phyloP scores from a whole-genome alignment of 768 basidiomycete species.

The Mycena amicta region DNA sequence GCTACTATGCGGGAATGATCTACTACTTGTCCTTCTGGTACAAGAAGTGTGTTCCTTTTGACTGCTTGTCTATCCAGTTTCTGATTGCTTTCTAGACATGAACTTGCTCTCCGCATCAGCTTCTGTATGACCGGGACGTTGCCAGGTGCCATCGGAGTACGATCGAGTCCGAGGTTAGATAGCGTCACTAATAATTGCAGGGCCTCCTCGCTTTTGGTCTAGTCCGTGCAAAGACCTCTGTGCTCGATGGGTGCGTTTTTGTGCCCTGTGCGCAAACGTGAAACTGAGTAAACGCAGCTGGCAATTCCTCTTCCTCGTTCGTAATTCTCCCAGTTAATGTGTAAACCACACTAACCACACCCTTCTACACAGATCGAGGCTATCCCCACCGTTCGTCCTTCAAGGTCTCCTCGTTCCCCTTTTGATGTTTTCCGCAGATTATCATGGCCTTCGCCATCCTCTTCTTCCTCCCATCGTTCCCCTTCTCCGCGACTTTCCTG shows the following conservation, averaged over 20 bases:
- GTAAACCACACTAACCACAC: no score
- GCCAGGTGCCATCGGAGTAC: constrained; percentile 56
- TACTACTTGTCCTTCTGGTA: constrained; percentile 67
- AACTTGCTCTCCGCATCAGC: constrained; percentile 46
- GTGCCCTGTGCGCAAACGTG: neutral
- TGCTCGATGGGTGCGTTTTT: constrained; percentile 39
- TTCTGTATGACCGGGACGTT: constrained; percentile 61
- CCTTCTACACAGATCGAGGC: constrained; percentile 47
- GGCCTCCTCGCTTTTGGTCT: constrained; percentile 60
- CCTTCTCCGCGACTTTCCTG: constrained; percentile 55
- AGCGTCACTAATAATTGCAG: constrained; percentile 28
- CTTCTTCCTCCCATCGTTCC: constrained; percentile 56
- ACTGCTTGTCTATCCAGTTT: neutral
- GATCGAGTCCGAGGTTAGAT: constrained; percentile 1
- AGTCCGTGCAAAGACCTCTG: constrained; percentile 51
- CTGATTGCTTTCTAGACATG: constrained; percentile 34
- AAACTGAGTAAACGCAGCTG: constrained; percentile 36
- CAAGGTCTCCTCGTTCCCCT: neutral
- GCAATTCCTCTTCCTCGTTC: constrained; percentile 61
- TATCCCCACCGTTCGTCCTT: constrained; percentile 42
- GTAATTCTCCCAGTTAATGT: no score
- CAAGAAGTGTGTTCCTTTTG: constrained; percentile 1
- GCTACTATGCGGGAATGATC: constrained; percentile 61
- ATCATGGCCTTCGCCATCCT: constrained; percentile 53
- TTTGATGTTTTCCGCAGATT: constrained; percentile 16